Base-by-base conservation (phyloP, 2,329 filamentous ascomycete species). In the Xenoacremonium recifei region DNA sequence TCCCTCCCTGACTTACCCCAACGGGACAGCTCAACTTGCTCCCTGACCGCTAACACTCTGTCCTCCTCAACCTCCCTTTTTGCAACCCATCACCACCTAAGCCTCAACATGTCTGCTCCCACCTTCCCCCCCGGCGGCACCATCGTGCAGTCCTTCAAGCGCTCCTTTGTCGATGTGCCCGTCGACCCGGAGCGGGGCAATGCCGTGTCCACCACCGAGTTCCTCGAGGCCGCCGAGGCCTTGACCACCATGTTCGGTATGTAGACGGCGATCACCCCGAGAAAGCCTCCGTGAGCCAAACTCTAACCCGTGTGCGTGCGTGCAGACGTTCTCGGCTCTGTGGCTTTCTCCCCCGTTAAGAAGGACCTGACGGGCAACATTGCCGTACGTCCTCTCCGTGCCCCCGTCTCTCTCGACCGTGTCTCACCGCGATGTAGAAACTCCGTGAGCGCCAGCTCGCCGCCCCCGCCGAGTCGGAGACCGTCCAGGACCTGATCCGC, bases 261-360 rank as follows among this genome's bases (percentile, higher is more conserved):
- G 57, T 36, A 35, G 18, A 20, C 12, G 16, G 15, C 17, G 12
- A 4, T 13, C n/a, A n/a, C n/a, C n/a, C n/a, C 13, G 11, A 5
- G 9, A n/a, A 35, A 3, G 6, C 13, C 6, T 13, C 13, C 21
- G 12, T 13, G n/a, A n/a, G n/a, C n/a, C 6, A 33, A 37, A 18
- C 21, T 39, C 52, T 54, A 47, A 58, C 25, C n/a, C n/a, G n/a
- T n/a, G n/a, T n/a, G n/a, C 4, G 13, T 3, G 47, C 35, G 12
- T 17, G 4, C 21, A 85, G 82, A 85, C 64, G 68, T 77, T 42
- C 73, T 86, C 39, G 82, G 82, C 48, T 77, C 79, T 33, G 80
- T 86, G 23, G 90, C 91, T 51, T 97, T 99, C 71, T 82, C 77
- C 40, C 87, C 89, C 19, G 92, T 97, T 64, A 96, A 96, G 79